Evolutionary conservation across 306 rosid genomes (phyloP).

Genomic region (Oxytropis ochrocephala): DNA sequence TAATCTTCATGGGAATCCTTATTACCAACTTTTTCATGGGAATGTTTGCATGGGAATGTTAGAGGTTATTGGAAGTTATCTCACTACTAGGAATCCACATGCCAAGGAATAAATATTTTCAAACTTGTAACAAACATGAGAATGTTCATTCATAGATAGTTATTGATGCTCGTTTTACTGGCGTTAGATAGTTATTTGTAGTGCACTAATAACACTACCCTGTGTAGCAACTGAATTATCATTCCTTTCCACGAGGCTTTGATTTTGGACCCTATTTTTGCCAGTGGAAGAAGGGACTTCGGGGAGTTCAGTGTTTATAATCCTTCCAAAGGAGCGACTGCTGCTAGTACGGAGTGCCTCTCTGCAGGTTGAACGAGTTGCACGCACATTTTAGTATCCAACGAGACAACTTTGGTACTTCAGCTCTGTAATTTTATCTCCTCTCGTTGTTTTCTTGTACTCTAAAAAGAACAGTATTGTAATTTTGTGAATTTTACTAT

Average conservation of each 20-base stretch:
- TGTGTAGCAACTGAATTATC: slow-evolving; percentile 35
- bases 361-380: neutral
- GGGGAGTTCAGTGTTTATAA: slow-evolving; percentile 85
- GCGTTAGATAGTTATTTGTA: neutral
- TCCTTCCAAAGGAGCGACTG: slow-evolving; percentile 33
- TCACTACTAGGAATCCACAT: too few species aligned
- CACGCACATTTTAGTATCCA: neutral
- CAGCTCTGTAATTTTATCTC: neutral
- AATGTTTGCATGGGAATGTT: too few species aligned
- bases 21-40: too few species aligned
- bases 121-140: too few species aligned
- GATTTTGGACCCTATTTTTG: slow-evolving; percentile 51
- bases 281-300: slow-evolving; percentile 85
- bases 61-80: too few species aligned
- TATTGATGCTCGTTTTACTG: neutral
- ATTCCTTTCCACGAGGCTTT: slow-evolving; percentile 49
- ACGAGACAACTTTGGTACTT: neutral
- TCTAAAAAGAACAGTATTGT: neutral
- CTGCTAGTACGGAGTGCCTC: slow-evolving; percentile 4
- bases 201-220: neutral
- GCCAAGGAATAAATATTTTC: too few species aligned
- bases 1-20: too few species aligned
- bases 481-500: neutral
- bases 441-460: neutral
- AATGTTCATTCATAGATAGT: too few species aligned